phyloP scores from a whole-genome alignment of 805 yeast genomes.

The Saturnispora halmiae region DNA sequence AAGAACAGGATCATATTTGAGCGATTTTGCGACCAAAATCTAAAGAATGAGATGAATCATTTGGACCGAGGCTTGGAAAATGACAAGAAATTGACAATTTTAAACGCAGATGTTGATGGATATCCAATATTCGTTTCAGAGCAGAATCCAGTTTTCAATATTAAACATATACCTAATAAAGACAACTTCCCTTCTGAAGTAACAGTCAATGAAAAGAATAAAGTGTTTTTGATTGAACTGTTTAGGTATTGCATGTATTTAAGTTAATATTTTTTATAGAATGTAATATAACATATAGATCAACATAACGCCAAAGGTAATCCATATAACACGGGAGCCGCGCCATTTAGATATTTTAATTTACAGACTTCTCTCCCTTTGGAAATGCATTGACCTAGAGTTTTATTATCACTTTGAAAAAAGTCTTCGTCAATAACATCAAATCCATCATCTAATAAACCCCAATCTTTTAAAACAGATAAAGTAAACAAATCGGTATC shows the following conservation, averaged over 20 bases:
- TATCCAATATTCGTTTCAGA: no score
- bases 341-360: slow-evolving; percentile 72
- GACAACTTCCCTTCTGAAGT: neutral
- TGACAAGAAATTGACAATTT: no score
- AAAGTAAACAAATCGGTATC: slow-evolving; percentile 78
- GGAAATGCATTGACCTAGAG: slow-evolving; percentile 49
- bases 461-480: slow-evolving; percentile 57
- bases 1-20: neutral
- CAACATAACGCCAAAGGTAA: slow-evolving; percentile 44
- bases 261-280: neutral
- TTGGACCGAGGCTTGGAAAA: neutral
- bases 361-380: slow-evolving; percentile 59
- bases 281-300: neutral
- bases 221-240: neutral
- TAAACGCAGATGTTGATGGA: no score
- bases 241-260: slow-evolving; percentile 5
- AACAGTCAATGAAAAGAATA: neutral
- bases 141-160: no score
- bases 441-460: slow-evolving; percentile 35
- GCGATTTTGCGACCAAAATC: no score
- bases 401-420: slow-evolving; percentile 11
- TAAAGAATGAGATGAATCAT: neutral
- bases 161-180: no score
- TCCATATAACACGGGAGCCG: slow-evolving; percentile 90
- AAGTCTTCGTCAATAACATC: slow-evolving; percentile 16